Evolutionary conservation across 495 filamentous ascomycete genomes (phyloP).

Genomic region (Daldinia vernicosa): DNA sequence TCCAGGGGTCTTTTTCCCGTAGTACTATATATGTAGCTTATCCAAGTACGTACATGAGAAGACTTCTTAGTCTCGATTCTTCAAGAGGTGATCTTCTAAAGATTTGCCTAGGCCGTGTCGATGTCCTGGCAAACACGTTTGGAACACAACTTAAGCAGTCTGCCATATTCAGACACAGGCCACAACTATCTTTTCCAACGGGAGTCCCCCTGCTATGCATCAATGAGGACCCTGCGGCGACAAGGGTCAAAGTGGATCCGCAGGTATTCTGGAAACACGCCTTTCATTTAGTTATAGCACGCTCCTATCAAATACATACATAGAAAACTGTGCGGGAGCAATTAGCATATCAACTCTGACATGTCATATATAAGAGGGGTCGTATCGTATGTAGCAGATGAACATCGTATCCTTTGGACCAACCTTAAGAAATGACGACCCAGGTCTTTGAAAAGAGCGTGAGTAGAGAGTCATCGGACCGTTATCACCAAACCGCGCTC

Average conservation of each 20-base stretch:
- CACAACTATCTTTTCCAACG: conserved; percentile 6
- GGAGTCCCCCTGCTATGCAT: conserved; percentile 27
- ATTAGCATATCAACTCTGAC: conserved; percentile 15
- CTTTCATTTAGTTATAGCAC: conserved; percentile 13
- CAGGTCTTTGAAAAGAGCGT: not conserved
- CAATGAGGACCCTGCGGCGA: conserved; percentile 21
- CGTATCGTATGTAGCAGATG: not conserved
- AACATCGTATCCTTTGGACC: not conserved
- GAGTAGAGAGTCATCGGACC: conserved; percentile 14
- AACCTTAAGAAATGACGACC: conserved; percentile 7
- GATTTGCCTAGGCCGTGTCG: not conserved
- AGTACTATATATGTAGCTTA: conserved; percentile 3
- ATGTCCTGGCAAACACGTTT: not conserved
- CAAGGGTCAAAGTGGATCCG: conserved; percentile 28
- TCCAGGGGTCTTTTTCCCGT: not conserved
- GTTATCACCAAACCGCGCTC: not conserved
- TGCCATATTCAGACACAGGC: not conserved
- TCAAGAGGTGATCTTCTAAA: not conserved
- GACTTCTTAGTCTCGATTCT: not conserved
- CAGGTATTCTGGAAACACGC: conserved; percentile 18
- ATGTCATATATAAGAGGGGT: conserved; percentile 17
- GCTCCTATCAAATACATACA: not conserved
- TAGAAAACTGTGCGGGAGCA: conserved; percentile 4
- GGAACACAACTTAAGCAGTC: not conserved
- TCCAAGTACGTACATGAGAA: not conserved